Evolutionary conservation across 2,329 filamentous ascomycete species (phyloP), one percentile per base, ranked within the genome.

Genomic region (Colletotrichum incanum): DNA sequence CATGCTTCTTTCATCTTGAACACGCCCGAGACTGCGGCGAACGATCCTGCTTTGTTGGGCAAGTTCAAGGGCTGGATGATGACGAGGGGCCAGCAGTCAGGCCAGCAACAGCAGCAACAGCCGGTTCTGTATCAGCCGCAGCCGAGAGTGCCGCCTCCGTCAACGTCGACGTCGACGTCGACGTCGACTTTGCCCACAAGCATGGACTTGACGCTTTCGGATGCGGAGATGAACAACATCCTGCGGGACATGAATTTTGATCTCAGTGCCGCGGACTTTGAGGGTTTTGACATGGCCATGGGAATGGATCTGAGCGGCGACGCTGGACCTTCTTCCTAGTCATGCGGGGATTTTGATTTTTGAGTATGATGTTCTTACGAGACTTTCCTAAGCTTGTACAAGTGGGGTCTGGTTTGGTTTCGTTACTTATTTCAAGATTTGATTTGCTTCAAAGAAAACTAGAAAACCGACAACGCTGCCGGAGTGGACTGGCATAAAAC

Each of bases 51-150:
- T 2, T 78, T 91, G 23, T 78, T 91, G 63, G 82, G 79, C 28
- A 89, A 87, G 77, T 91, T 91, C 80, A 88, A 86, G 79, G 78
- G 79, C 1, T 82, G 86, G 76, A 80, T 88, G 74, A 74, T 76
- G 47, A 76, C 77, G 49, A 81, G 79, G 66, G 56, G 75, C 7
- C 54, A 70, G 39, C 41, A 43, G 47, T 31, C 63, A 26, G 52
- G 55, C 2, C 18, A 49, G 26, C 34, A 71, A 12, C 63, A 68
- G 67, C 54, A 49, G 64, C 59, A 56, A 56, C 60, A 62, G 58
- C 41, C 47, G 7, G 16, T 28, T 0, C 58, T 55, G 7, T 62
- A 39, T 20, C 56, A 16, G 14, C 59, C 39, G 31, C 59, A 64
- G 18, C 61, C 61, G 12, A 39, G 59, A 28, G 73, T 18, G 72